Base-by-base conservation (phyloP, 306 rosid genomes). In the Prunus fruticosa region DNA sequence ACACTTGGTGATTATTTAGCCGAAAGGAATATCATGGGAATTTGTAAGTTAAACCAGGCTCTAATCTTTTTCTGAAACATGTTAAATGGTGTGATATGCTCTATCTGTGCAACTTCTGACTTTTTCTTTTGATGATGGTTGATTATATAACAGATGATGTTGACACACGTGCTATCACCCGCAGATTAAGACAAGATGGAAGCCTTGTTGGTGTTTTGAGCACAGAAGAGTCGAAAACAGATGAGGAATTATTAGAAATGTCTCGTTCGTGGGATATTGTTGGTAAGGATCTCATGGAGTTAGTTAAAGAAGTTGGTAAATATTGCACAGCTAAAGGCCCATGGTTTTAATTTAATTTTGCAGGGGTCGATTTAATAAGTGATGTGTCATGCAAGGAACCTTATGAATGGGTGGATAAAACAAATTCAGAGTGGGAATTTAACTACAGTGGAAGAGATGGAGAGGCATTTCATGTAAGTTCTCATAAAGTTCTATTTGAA, bases 131-230 rank as follows among this genome's bases (percentile, higher is more conserved):
- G 71, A 60, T 72, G 72, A 68, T 80, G 67, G 49, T 20, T 76
- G 43, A 41, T 79, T 78, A 47, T 85, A 77, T 78, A 73, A 83
- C 91, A 94, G 97, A 89, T 85, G 97, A 94, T 84, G 97, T 91
- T 78, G 98, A 92, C 80, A 90, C 98, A 2, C 95, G 96, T 25
- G 97, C 97, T 75, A 90, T 95, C 80, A 92, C 98, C 23, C 93
- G 97, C 32, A 81, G 99, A 76, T 82, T 95, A 78, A 85, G 97
- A 74, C 85, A 92, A 83, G 97, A 92, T 85, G 99, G 99, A 56
- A 95, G 99, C 74, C 97, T 95, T 75, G 87, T 95, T 34, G 99
- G 99, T 76, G 96, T 81, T 65, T 87, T 95, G 91, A 92, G 97
- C 89, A 87, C 99, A 0, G 96, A 95, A 80, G 80, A 87, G 79